Evolutionary conservation across 1,284 basidiomycete species (phyloP), one percentile per base, ranked within the genome.

Genomic region (Ganoderma lingzhi): DNA sequence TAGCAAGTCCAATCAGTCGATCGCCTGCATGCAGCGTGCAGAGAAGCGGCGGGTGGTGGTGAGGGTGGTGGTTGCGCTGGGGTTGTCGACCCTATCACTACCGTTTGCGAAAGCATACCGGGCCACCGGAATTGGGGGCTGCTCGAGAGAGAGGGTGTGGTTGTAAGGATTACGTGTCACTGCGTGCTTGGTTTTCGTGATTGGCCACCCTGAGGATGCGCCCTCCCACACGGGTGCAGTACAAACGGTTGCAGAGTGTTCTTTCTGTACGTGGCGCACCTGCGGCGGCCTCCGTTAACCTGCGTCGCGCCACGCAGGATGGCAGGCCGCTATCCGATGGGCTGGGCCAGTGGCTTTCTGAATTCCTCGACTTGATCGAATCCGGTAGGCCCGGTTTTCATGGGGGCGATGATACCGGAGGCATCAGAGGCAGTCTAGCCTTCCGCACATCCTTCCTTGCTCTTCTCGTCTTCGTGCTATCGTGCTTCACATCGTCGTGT

Each of bases 201-300:
- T 58, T 58, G 32, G 30, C 56, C 35, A 32, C 32, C 35, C 35
- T 35, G 56, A 48, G 35, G 12, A 58, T 37, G 30, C 35, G n/a
- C 56, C 35, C 56, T 58, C 56, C 56, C 56, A 58, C 56, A 58
- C 56, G 32, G 56, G 32, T n/a, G 30, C 28, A 32, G 32, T 58
- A 32, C 56, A 56, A 17, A 56, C 30, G 30, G 53, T 8, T 51
- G 23, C 48, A 35, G 28, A 56, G 17, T 23, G 23, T 23, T 23
- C 23, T 23, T 23, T 48, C 45, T 48, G 45, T 48, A 9, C 28
- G 53, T 55, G 53, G 30, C 53, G 53, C 53, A 32, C 19, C 28
- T 55, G 53, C 53, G 28, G 28, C 4, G 6, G 44, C 44, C 4
- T 15, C 5, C 44, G 17, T 19, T 14, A 55, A 30, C n/a, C 19